Conservation (phyloP, 345 rosid species). For the Dipteronia dyeriana region DNA sequence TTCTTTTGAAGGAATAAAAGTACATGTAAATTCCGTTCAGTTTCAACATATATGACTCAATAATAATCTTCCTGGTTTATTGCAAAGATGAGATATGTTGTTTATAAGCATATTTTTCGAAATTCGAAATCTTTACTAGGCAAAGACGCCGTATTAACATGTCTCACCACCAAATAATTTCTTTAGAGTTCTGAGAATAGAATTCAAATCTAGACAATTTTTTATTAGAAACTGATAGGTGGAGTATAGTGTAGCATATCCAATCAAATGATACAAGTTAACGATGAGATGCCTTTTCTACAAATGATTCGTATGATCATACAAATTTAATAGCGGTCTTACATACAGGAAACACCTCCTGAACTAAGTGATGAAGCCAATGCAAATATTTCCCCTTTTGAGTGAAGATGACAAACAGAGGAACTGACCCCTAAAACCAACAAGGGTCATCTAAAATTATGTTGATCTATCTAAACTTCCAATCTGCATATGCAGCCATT, state of each 20-base stretch:
- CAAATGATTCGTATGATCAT: slow-evolving; percentile 27
- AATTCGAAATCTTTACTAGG: neutral
- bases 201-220: slow-evolving; percentile 15
- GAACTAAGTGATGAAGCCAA: slow-evolving; percentile 12
- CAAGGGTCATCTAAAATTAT: slow-evolving; percentile 24
- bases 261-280: slow-evolving; percentile 18
- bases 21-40: neutral
- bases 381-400: slow-evolving; percentile 1
- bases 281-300: slow-evolving; percentile 30
- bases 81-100: neutral
- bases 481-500: slow-evolving; percentile 89
- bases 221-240: slow-evolving; percentile 1
- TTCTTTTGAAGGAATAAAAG: neutral
- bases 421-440: slow-evolving; percentile 1
- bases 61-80: neutral
- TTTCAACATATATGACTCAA: too few species aligned
- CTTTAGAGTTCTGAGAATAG: neutral
- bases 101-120: neutral
- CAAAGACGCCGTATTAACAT: too few species aligned
- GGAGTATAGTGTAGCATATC: neutral
- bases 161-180: neutral
- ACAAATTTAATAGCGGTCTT: slow-evolving; percentile 18
- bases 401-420: slow-evolving; percentile 8
- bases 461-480: slow-evolving; percentile 58
- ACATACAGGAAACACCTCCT: slow-evolving; percentile 10